phyloP scores from a whole-genome alignment of 768 basidiomycete genomes.

The Dioszegia crocea region DNA sequence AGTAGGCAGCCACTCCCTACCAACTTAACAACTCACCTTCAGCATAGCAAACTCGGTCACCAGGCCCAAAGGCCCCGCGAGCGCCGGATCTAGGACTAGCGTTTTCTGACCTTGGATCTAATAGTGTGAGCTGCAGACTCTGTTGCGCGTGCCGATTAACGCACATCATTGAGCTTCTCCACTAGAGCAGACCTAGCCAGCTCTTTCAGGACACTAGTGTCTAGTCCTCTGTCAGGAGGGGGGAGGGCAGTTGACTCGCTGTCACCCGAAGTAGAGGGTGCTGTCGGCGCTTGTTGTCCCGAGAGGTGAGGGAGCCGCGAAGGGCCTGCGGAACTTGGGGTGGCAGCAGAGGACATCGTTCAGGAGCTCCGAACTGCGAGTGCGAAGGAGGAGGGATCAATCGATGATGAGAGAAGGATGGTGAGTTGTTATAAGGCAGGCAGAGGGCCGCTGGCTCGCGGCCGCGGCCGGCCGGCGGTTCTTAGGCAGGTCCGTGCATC shows the following conservation, averaged over 20 bases:
- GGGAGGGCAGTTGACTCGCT: slow-evolving; percentile 29
- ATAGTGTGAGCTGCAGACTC: background rate
- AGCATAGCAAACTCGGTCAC: slow-evolving; percentile 90
- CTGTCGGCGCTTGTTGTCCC: slow-evolving; percentile 22
- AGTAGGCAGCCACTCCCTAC: background rate
- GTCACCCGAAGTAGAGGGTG: slow-evolving; percentile 45
- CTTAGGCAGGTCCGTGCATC: too few species aligned
- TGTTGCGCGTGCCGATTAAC: background rate
- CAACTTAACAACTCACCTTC: slow-evolving; percentile 63
- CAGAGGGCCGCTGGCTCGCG: too few species aligned
- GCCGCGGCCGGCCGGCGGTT: too few species aligned
- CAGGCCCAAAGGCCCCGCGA: slow-evolving; percentile 87
- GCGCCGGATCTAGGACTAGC: slow-evolving; percentile 78
- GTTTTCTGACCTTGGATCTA: slow-evolving; percentile 74
- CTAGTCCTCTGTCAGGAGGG: slow-evolving; percentile 28
- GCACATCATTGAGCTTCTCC: slow-evolving; percentile 65
- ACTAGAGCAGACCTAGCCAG: slow-evolving; percentile 74
- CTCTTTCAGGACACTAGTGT: slow-evolving; percentile 59
- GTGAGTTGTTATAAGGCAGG: too few species aligned
- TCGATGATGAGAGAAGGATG: too few species aligned
- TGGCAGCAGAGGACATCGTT: slow-evolving; percentile 7
- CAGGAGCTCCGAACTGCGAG: background rate
- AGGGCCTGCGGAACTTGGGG: slow-evolving; percentile 8
- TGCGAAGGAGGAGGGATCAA: too few species aligned
- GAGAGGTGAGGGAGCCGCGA: slow-evolving; percentile 10